Percentiles rank a stretch among this genome's conserved stretches.
phyloP scores from a whole-genome alignment of 2,329 filamentous ascomycete species.

The Corinectria fuckeliana region DNA sequence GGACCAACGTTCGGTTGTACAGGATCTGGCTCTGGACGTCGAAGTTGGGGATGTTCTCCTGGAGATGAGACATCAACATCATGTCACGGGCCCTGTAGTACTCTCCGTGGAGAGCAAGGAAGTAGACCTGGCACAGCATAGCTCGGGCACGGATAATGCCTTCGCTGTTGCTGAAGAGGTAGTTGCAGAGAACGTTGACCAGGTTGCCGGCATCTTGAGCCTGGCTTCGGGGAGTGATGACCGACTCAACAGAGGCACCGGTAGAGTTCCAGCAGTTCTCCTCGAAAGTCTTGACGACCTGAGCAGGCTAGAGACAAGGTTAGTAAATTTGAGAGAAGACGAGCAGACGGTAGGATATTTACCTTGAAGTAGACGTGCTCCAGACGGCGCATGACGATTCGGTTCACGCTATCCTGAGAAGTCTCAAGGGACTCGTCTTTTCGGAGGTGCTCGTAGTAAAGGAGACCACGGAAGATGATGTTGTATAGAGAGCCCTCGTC shows the following conservation, averaged over 20 bases:
- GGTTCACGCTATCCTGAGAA: constrained; percentile 87
- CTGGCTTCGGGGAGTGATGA: constrained; percentile 76
- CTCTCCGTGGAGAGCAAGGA: constrained; percentile 94
- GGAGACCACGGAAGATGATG: constrained; percentile 83
- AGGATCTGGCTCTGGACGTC: constrained; percentile 97
- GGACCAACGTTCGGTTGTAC: constrained; percentile 97
- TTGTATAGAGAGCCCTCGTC: constrained; percentile 93
- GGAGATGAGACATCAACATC: constrained; percentile 99
- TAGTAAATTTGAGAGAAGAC: constrained; percentile 7
- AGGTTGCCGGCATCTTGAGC: constrained; percentile 74
- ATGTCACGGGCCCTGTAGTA: constrained; percentile 98
- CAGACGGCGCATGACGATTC: constrained; percentile 89
- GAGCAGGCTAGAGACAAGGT: constrained; percentile 67
- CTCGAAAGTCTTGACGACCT: constrained; percentile 92
- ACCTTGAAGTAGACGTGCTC: constrained; percentile 99
- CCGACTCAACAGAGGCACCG: constrained; percentile 72
- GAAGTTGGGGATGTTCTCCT: constrained; percentile 96
- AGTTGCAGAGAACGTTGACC: constrained; percentile 88
- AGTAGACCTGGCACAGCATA: constrained; percentile 99
- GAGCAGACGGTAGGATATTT: constrained; percentile 62
- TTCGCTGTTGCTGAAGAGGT: constrained; percentile 92
- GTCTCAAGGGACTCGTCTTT: constrained; percentile 74
- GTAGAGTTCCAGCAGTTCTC: constrained; percentile 91
- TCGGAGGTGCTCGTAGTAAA: constrained; percentile 86
- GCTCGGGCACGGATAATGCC: constrained; percentile 95